Conservation (phyloP, 1,284 basidiomycete species). For the Coniferiporia weirii region DNA sequence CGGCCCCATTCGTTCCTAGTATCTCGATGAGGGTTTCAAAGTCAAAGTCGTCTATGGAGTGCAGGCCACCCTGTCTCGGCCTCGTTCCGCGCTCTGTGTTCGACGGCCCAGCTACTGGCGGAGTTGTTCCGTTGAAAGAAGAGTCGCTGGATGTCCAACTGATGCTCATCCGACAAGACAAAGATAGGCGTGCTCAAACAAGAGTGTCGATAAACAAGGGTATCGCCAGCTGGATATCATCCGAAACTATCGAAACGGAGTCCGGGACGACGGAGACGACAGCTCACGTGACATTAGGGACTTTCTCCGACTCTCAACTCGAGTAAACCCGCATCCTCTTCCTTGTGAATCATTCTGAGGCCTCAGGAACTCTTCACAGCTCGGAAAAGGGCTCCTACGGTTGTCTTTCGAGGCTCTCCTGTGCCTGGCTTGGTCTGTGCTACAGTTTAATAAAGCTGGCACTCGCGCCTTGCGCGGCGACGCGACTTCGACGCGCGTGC, state of each 20-base stretch:
- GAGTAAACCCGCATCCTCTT: too few species aligned
- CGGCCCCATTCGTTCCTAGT: conserved; percentile 8
- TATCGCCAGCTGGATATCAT: background rate
- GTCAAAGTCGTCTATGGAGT: conserved; percentile 12
- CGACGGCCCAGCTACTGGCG: background rate
- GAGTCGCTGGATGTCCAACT: conserved; percentile 8
- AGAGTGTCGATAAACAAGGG: background rate
- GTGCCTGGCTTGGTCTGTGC: too few species aligned
- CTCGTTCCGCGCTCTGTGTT: background rate
- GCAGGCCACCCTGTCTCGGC: background rate
- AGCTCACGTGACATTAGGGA: too few species aligned
- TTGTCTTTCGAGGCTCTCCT: too few species aligned
- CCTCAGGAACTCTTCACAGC: too few species aligned
- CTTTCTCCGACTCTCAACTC: too few species aligned
- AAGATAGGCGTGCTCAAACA: background rate
- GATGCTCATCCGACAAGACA: conserved; percentile 9
- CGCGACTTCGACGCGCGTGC: too few species aligned
- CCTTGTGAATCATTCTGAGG: too few species aligned
- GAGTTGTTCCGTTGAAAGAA: background rate
- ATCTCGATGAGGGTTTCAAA: conserved; percentile 15
- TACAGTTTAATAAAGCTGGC: too few species aligned
- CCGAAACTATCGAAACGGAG: background rate
- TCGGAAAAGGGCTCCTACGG: too few species aligned
- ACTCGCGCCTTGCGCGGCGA: too few species aligned
- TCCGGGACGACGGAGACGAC: too few species aligned